Evolutionary conservation across 108 stramenopile genomes (phyloP), one percentile per base, ranked within the genome.

Genomic region (Nitzschia sp.): DNA sequence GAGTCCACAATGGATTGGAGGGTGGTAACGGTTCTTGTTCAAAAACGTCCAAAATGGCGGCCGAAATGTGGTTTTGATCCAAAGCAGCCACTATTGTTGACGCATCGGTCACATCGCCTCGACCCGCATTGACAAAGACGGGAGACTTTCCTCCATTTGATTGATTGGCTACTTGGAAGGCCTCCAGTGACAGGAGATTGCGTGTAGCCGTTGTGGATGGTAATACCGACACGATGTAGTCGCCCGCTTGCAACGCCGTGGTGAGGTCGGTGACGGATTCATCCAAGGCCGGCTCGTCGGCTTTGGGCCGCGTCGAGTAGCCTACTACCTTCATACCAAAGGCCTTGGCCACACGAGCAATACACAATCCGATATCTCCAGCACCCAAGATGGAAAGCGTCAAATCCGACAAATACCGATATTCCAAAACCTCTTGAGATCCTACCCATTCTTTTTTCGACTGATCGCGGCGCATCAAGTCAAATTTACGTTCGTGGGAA

Each of bases 31-130:
- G 82, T 69, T 83, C 82, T 45, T 19, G 41, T 30, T 38, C 72
- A 35, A 83, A 80, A 11, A 83, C 82, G 71, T 83, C 82, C 8
- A 83, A 62, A 30, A 83, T 83, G 17, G 82, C 82, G 19, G 72
- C 78, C 45, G 78, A 80, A 36, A 83, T 68, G 36, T 74, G 66
- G 22, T 58, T 36, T 2, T 63, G 17, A 22, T 83, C 76, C n/a
- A 83, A 46, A 47, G 82, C 70, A n/a, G 38, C 15, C 17, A 80
- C 0, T n/a, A 83, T 58, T 15, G 65, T 57, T 22, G n/a, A 11
- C 31, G 75, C 71, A 38, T 57, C 21, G 44, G 78, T 79, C 22
- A 83, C 71, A 55, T 83, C 82, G 19, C 82, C 82, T 53, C 82
- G 52, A 8, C 82, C 82, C 19, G 76, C 75, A 64, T 83, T 83